Evolutionary conservation across 164 flowering plant species (phyloP), one percentile per base, ranked within the genome.

Genomic region (Warburgia ugandensis): DNA sequence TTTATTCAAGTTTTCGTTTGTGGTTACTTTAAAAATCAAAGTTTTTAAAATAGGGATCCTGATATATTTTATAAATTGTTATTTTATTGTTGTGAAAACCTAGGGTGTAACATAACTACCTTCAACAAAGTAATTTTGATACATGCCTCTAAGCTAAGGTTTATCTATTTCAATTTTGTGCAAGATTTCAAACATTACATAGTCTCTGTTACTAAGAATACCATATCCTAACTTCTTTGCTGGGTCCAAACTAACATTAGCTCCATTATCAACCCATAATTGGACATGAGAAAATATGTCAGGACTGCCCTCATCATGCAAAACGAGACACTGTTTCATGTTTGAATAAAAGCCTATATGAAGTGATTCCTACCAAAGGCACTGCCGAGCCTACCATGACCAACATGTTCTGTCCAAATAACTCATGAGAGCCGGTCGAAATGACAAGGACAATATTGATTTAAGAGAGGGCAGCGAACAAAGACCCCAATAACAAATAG

Each of bases 281-380:
- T 83, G 80, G 52, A 71, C 61, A 65, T 79, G 83, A 5, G 86
- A 73, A 63, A 81, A 86, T 47, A 94, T 84, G 65, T 89, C 97
- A 56, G 89, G 97, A 71, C 99, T 94, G 27, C 99, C 99, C 75
- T 94, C 99, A 62, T 94, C 99, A 73, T 89, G 90, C 50, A 94
- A 70, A 49, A 81, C 79, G 68, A 94, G 86, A 71, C 80, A 74
- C 45, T 89, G 83, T 61, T 69, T 83, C 89, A 67, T 86, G 88
- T 73, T 89, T 89, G 31, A 97, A 81, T 50, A 94, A 60, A 50
- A 95, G 99, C 75, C 76, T 94, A 59, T 89, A 84, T 27, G 95
- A 95, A 60, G 90, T 73, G 33, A 86, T 68, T 39, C 99, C 99
- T 57, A 94, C 99, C 43, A 83, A 45, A 29, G 92, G 84, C 53